These are phyloP conservation scores for Chaetomium cochliodes DNA, from an alignment of 495 filamentous ascomycete genomes.

Conservation along the genomic window DNA sequence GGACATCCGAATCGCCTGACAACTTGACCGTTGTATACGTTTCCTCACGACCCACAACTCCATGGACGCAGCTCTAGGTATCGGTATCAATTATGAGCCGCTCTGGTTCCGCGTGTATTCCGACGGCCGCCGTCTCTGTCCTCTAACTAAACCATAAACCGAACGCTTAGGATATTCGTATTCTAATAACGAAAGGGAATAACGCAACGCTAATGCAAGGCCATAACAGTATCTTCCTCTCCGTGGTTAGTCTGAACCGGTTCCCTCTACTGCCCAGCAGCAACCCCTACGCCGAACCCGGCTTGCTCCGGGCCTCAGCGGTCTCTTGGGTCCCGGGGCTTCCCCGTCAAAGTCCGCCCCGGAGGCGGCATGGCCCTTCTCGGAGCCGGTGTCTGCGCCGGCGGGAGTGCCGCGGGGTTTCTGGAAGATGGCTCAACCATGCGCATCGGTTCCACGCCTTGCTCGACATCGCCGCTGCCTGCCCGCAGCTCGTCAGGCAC, in stretches of 20 bases:
- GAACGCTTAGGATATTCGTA: background rate
- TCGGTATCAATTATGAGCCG: background rate
- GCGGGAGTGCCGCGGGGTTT: slow-evolving; percentile 2
- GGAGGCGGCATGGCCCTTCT: slow-evolving; percentile 1
- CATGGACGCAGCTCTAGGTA: background rate
- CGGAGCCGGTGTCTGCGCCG: slow-evolving; percentile 4
- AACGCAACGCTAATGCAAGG: slow-evolving; percentile 9
- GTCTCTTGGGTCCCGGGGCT: slow-evolving; percentile 19
- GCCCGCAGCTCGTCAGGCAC: background rate
- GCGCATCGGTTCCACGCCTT: background rate
- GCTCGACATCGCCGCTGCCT: slow-evolving; percentile 18
- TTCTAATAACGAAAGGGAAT: background rate
- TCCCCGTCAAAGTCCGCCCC: slow-evolving; percentile 17
- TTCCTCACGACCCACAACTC: too few relatives aligned
- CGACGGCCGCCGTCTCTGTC: background rate
- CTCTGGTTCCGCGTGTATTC: background rate
- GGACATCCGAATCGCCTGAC: background rate
- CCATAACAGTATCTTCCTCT: background rate
- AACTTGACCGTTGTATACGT: background rate
- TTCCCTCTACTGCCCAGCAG: background rate
- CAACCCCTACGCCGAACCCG: background rate
- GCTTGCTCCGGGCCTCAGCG: background rate
- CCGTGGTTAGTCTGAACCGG: background rate
- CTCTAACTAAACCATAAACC: background rate
- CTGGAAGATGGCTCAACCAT: background rate